Evolutionary conservation across 495 filamentous ascomycete species (phyloP), one percentile per base, ranked within the genome.

Genomic region (Parachaetomium inaequale): DNA sequence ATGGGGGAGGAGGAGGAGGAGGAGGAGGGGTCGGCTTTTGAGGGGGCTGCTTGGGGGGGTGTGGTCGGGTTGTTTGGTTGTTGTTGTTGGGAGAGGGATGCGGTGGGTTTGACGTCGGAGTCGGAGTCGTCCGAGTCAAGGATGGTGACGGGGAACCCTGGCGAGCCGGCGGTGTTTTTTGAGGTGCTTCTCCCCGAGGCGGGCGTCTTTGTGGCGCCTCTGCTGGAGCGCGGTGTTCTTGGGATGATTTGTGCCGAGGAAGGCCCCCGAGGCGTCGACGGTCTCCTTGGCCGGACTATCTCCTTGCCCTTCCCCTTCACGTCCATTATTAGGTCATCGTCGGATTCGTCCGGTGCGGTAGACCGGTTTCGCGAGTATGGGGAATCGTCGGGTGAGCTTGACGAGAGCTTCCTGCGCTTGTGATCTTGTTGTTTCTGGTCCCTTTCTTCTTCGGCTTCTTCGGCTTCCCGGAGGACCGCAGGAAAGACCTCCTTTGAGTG

Each of bases 401-500:
- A 14, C 8, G 52, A 49, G 0, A 23, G n/a, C 19, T 61, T 68
- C 52, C 47, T 63, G 42, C 66, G 57, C 36, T 64, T 61, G 45
- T 66, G 63, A 15, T 57, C 38, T 15, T 53, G 54, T 14, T 49
- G 42, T 21, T 55, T 63, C 15, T 59, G 60, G n/a, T 42, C 43
- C 49, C 34, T 19, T 5, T 43, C 28, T 46, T 40, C 21, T 4
- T 19, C 36, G 12, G 52, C 46, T 26, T 59, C 52, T 14, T 58
- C 81, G 78, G 23, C 61, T 66, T 76, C 67, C 55, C 83, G 81
- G 25, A 88, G 59, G 38, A 84, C 81, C 45, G 85, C 79, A 14
- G 77, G 74, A 63, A 87, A 89, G 1, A 84, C 81, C 59, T 88
- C 84, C 55, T 82, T 81, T 15, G 86, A 85, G 29, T 85, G 84